phyloP scores from a whole-genome alignment of 2,329 filamentous ascomycete genomes.

The Ceratocystis cacaofunesta region DNA sequence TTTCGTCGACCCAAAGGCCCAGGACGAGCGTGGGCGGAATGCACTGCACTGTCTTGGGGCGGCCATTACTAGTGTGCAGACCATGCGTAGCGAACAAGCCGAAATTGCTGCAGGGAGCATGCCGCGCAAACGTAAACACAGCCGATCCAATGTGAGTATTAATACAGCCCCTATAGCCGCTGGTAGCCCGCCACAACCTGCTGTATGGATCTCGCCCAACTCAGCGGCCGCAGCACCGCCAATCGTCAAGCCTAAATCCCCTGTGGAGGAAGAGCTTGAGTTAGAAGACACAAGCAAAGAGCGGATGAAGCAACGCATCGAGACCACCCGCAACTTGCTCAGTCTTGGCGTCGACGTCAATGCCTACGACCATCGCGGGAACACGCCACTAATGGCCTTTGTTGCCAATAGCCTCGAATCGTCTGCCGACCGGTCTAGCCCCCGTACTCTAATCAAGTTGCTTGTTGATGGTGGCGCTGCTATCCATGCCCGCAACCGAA shows the following conservation, averaged over 20 bases:
- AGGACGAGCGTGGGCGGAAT: slow-evolving; percentile 36
- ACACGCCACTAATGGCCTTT: slow-evolving; percentile 43
- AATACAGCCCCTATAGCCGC: slow-evolving; percentile 8
- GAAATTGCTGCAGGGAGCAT: neutral
- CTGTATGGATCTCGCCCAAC: slow-evolving; percentile 19
- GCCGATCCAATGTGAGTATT: slow-evolving; percentile 18
- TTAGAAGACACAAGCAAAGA: slow-evolving; percentile 17
- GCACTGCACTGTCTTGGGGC: slow-evolving; percentile 44
- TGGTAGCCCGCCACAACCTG: neutral
- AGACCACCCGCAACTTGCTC: slow-evolving; percentile 24
- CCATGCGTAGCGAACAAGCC: slow-evolving; percentile 15
- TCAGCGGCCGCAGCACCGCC: slow-evolving; percentile 19
- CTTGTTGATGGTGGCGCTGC: slow-evolving; percentile 31
- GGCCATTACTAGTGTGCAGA: slow-evolving; percentile 31
- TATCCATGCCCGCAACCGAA: slow-evolving; percentile 36
- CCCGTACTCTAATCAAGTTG: slow-evolving; percentile 30
- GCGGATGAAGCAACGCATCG: slow-evolving; percentile 22
- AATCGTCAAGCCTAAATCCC: slow-evolving; percentile 12
- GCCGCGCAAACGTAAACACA: slow-evolving; percentile 27
- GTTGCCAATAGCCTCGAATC: slow-evolving; percentile 35
- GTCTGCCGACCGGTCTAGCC: slow-evolving; percentile 28
- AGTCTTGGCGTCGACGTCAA: slow-evolving; percentile 32
- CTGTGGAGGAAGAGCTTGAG: slow-evolving; percentile 18
- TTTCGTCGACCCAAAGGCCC: slow-evolving; percentile 16
- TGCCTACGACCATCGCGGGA: slow-evolving; percentile 37